These are phyloP conservation scores for Coelastrella sp. DNA, from an alignment of 139 green algal species.

Conservation along the genomic window DNA sequence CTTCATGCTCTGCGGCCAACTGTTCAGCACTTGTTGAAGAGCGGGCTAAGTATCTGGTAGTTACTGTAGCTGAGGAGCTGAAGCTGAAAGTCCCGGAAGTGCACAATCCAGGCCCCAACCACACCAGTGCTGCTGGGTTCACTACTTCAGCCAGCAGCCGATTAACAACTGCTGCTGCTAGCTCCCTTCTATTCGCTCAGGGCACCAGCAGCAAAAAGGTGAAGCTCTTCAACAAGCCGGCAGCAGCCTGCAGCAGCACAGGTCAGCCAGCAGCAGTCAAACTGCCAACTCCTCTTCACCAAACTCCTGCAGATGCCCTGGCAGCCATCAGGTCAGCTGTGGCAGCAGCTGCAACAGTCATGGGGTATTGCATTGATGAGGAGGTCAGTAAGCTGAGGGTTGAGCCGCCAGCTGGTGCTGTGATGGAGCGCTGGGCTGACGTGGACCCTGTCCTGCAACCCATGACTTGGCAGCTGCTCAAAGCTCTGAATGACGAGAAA, in stretches of 20 bases:
- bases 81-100: no score
- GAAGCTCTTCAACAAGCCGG: not conserved
- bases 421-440: not conserved
- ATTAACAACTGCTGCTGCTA: not conserved
- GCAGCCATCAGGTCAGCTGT: slow-evolving; percentile 1
- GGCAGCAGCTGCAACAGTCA: slow-evolving; percentile 8
- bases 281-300: not conserved
- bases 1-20: not conserved
- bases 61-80: no score
- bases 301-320: slow-evolving; percentile 1
- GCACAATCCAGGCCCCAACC: not conserved
- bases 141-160: not conserved
- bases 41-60: not conserved
- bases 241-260: slow-evolving; percentile 3
- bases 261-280: not conserved
- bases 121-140: not conserved
- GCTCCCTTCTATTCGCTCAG: not conserved
- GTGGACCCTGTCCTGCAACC: slow-evolving; percentile 8
- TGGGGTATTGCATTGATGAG: slow-evolving; percentile 7
- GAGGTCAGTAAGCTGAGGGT: slow-evolving; percentile 7
- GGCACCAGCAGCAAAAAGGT: not conserved
- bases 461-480: slow-evolving; percentile 2
- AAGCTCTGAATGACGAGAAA: not conserved
- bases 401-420: not conserved
- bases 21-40: not conserved